These are phyloP conservation scores for Pyricularia sp. DNA, from an alignment of 2,329 filamentous ascomycete genomes.

Conservation along the genomic window DNA sequence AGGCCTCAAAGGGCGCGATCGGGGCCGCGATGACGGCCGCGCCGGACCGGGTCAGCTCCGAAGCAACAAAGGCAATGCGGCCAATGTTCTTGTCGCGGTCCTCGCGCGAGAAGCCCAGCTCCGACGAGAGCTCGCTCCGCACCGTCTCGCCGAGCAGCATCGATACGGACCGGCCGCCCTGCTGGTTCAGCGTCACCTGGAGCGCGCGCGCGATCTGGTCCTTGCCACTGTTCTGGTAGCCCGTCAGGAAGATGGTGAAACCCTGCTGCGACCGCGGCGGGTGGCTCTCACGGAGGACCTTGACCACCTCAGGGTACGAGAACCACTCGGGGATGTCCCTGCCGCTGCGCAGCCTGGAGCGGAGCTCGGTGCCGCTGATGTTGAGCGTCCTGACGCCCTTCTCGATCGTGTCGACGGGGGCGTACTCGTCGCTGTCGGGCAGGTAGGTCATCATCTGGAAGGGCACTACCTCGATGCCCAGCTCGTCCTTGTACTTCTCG, in stretches of 20 bases:
- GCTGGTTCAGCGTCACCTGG: constrained; percentile 95
- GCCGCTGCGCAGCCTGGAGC: constrained; percentile 77
- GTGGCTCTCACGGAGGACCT: constrained; percentile 91
- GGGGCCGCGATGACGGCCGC: constrained; percentile 92
- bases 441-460: constrained; percentile 99
- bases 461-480: constrained; percentile 95
- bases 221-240: constrained; percentile 94
- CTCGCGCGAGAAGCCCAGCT: constrained; percentile 86
- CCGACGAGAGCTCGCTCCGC: constrained; percentile 79
- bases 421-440: constrained; percentile 93
- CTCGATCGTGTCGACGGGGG: constrained; percentile 79
- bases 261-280: constrained; percentile 82
- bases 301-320: constrained; percentile 97
- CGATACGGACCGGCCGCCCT: constrained; percentile 87
- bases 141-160: constrained; percentile 94
- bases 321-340: constrained; percentile 98
- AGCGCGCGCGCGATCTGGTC: constrained; percentile 90
- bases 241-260: constrained; percentile 96
- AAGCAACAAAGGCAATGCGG: constrained; percentile 91
- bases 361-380: constrained; percentile 83
- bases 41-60: constrained; percentile 84
- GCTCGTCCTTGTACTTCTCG: constrained; percentile 90
- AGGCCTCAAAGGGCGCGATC: constrained; percentile 81
- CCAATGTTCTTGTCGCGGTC: constrained; percentile 92
- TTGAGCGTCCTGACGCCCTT: constrained; percentile 74